Evolutionary conservation across 768 basidiomycete species (phyloP), one percentile per base, ranked within the genome.

Genomic region (Agrocybe chaxingu): DNA sequence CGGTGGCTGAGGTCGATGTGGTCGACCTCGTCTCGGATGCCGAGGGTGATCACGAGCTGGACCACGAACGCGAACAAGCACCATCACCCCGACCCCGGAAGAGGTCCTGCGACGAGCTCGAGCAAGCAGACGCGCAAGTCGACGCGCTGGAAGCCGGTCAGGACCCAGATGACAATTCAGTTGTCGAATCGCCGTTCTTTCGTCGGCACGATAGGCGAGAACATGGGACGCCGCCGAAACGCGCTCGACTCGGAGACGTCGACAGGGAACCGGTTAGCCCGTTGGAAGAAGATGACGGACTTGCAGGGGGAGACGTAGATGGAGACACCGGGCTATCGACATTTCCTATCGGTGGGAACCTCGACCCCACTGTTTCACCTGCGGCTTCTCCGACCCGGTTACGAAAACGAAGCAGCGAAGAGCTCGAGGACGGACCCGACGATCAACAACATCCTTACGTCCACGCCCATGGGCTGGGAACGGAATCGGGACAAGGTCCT

Each of bases 321-420:
- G 50, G 44, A 40, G 24, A 24, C 24, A 24, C 24, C 24, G 24
- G 24, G 24, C 24, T 24, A 24, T 24, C 24, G 24, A 24, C 24
- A 24, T 24, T 24, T 24, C 24, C 24, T 24, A 24, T 24, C 24
- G 24, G 24, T 24, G 24, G 3, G 24, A 24, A 24, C 24, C 24
- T 1, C 24, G 24, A 24, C 24, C 24, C 24, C 24, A 24, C 5
- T 3, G 24, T 24, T 24, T 24, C 40, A 59, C 66, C 29, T 49
- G 6, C 45, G 50, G 2, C 58, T 3, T 47, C 58, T 2, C 55
- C 52, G 5, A 37, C 57, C 12, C 65, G 71, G 13, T 61, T 70
- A 56, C 66, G 70, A 50, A 80, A 80, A 53, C 71, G 79, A 16
- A 72, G 74, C 33, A 80, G 78, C 31, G 78, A 79, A 53, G 79